Percentiles rank a stretch among this genome's conserved stretches.
phyloP scores from a whole-genome alignment of 331 rosid genomes.

The Malus hybrid region DNA sequence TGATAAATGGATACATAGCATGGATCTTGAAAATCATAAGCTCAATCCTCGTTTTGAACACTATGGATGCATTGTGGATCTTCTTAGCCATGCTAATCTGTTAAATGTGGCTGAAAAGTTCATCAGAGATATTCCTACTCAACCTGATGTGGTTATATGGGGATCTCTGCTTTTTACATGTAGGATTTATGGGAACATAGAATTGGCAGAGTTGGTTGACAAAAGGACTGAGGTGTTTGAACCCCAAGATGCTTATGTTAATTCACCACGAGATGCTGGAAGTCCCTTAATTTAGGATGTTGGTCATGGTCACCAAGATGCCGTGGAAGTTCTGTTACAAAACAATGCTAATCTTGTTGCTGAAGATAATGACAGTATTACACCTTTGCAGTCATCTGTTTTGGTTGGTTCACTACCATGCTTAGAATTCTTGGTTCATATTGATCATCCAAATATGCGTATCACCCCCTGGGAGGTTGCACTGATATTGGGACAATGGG shows the following conservation, averaged over 20 bases:
- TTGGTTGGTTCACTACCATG: too few species aligned
- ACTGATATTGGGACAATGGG: constrained; percentile 91
- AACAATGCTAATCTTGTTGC: too few species aligned
- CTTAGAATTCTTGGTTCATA: too few species aligned
- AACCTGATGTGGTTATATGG: constrained; percentile 17
- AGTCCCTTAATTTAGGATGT: too few species aligned
- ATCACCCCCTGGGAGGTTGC: constrained; percentile 88
- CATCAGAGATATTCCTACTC: constrained; percentile 9
- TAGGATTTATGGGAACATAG: not conserved
- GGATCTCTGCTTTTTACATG: constrained; percentile 13
- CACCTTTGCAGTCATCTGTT: too few species aligned
- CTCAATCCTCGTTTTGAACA: constrained; percentile 14
- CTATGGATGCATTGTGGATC: constrained; percentile 18
- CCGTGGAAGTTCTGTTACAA: too few species aligned
- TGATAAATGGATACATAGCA: too few species aligned
- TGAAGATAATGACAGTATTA: too few species aligned
- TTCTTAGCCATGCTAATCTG: constrained; percentile 13
- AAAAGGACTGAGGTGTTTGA: constrained; percentile 5
- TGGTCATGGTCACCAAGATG: too few species aligned
- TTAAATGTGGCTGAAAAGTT: constrained; percentile 6
- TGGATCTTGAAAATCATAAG: not conserved
- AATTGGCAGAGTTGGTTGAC: constrained; percentile 12
- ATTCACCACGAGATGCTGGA: too few species aligned
- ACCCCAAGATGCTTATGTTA: not conserved
- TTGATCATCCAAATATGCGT: constrained; percentile 73